Evolutionary conservation across 345 rosid genomes (phyloP), one percentile per base, ranked within the genome.

Genomic region (Eucalyptus shirleyi): DNA sequence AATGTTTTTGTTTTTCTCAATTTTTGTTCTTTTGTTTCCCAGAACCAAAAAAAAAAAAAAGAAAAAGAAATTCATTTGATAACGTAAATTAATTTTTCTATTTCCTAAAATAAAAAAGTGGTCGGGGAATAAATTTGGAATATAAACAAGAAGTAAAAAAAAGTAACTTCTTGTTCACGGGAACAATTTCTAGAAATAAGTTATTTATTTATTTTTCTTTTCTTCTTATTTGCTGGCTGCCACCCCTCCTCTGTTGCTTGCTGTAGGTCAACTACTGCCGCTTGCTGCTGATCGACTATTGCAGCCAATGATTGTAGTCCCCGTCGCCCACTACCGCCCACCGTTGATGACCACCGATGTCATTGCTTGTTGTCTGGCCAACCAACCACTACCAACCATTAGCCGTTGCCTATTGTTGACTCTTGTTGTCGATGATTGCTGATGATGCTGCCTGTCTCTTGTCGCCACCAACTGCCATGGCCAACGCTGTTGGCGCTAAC

Each of bases 391-490:
- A 53, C 56, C 9, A 53, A 53, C 0, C 2, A 2, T 53, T 0
- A 4, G 2, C 0, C 1, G 4, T 3, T 3, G 9, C 56, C 4
- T 4, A 9, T 53, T 53, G 56, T 19, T 53, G 56, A 53, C 10
- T 18, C 10, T 7, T 1, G 2, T 2, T 21, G 1, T 2, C 0
- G 24, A 19, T 53, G 56, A 53, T 53, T 1, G 24, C 24, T 0
- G 9, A 53, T 3, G 56, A 53, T 0, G 4, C 0, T 8, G 10
- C 24, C 0, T 0, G 0, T 53, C 2, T 4, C 24, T 53, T 53
- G 24, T 0, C 2, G 24, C 24, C 56, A 19, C 56, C 4, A 53
- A 53, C 2, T 0, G 2, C 0, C 1, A 9, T 53, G 56, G 24
- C 24, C 24, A 53, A 19, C 10, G 24, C 2, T 3, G 5, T 2